A percentile compares a stretch with the other conserved stretches of the same genome.
Evolutionary conservation across 78 protist genomes (phyloP).

Genomic region (Pelomyxa schiedti): DNA sequence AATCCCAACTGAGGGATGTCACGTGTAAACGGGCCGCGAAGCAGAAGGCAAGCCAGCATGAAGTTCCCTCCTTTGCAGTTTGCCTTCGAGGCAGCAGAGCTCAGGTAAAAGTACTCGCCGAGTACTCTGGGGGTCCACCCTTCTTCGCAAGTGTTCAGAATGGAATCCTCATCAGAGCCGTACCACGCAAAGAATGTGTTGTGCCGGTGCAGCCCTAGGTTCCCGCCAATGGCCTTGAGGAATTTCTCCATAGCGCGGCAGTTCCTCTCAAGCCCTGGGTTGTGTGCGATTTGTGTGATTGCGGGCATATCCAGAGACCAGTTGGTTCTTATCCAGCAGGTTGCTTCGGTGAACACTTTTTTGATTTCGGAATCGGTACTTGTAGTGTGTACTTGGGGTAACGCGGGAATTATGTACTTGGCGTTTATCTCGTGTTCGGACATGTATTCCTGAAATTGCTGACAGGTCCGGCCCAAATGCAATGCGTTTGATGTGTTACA

Average conservation of each 20-base stretch:
- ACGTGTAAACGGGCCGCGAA: background rate
- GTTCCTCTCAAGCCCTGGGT: background rate
- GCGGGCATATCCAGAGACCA: background rate
- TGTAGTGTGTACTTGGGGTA: too few relatives aligned
- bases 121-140: background rate
- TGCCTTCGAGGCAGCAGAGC: background rate
- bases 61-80: background rate
- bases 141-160: background rate
- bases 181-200: background rate
- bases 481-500: background rate
- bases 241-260: background rate
- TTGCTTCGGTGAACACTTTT: background rate
- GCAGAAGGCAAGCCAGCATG: background rate
- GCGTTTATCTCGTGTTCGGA: too few relatives aligned
- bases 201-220: background rate
- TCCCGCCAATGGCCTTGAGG: background rate
- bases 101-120: background rate
- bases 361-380: background rate
- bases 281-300: background rate
- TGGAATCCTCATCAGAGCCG: background rate
- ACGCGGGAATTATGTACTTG: too few relatives aligned
- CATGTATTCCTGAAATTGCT: too few relatives aligned
- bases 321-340: background rate
- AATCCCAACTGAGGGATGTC: background rate
- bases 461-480: background rate